A percentile compares a stretch with the other conserved stretches of the same genome.
These are phyloP conservation scores for Meyerozyma elateridarum DNA, from an alignment of 1,139 yeast species.

Conservation along the genomic window DNA sequence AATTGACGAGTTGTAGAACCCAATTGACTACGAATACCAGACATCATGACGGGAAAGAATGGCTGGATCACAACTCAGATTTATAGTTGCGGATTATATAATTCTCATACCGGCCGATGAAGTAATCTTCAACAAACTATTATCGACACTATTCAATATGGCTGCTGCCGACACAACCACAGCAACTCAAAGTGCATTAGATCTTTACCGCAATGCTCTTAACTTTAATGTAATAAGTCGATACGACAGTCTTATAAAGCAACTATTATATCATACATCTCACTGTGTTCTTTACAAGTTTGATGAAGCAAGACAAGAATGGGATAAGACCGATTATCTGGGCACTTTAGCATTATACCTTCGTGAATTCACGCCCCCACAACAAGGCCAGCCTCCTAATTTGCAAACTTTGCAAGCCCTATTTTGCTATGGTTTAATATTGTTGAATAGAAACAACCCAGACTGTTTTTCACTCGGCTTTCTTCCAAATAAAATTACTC, in stretches of 20 bases:
- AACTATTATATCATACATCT: constrained; percentile 68
- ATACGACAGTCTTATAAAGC: constrained; percentile 78
- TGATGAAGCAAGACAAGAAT: constrained; percentile 59
- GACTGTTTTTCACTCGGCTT: constrained; percentile 80
- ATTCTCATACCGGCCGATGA: too few relatives aligned
- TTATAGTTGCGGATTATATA: too few relatives aligned
- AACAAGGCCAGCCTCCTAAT: constrained; percentile 20
- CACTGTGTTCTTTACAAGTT: constrained; percentile 78
- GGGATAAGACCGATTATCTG: constrained; percentile 77
- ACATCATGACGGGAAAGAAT: too few relatives aligned
- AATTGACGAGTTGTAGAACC: not conserved
- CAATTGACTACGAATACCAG: too few relatives aligned
- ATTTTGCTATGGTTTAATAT: constrained; percentile 74
- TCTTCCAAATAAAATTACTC: constrained; percentile 52
- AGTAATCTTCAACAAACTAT: too few relatives aligned
- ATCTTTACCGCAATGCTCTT: constrained; percentile 62
- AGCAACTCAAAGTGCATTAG: constrained; percentile 35
- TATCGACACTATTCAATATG: too few relatives aligned
- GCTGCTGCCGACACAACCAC: too few relatives aligned
- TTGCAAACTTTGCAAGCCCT: constrained; percentile 42
- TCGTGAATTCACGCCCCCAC: constrained; percentile 43
- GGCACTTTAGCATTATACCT: constrained; percentile 81
- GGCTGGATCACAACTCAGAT: too few relatives aligned
- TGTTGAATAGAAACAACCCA: constrained; percentile 69
- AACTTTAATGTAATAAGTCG: constrained; percentile 79